Evolutionary conservation across 352 stramenopile species (phyloP).

Genomic region (Blastocystis sp.): DNA sequence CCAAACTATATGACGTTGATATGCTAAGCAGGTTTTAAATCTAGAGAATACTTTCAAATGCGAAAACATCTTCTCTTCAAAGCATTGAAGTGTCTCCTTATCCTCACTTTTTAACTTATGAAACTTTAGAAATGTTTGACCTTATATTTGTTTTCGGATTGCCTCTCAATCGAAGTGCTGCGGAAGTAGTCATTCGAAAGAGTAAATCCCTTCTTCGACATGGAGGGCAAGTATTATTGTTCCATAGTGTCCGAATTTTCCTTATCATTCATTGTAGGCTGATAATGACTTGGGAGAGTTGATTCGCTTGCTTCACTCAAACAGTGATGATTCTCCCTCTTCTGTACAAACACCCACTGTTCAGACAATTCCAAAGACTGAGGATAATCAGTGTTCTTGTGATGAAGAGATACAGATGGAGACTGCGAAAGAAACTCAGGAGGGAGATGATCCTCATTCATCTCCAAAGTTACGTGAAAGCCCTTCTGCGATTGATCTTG

Average conservation of each 20-base stretch:
- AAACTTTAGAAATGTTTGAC: conserved; percentile 56
- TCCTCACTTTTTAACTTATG: conserved; percentile 58
- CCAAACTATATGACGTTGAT: background rate
- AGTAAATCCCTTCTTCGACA: conserved; percentile 39
- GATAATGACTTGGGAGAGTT: conserved; percentile 40
- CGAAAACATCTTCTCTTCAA: background rate
- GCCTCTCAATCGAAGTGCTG: conserved; percentile 14
- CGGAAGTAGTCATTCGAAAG: conserved; percentile 34
- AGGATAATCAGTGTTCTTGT: background rate
- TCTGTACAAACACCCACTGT: background rate
- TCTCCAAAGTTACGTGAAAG: background rate
- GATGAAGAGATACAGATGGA: background rate
- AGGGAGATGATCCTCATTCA: background rate
- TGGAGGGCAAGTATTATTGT: conserved; percentile 37
- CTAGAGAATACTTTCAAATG: background rate
- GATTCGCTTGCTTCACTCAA: conserved; percentile 22
- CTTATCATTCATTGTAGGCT: background rate
- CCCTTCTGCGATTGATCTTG: background rate
- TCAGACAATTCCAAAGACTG: background rate
- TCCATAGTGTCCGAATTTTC: background rate
- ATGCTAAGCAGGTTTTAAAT: background rate
- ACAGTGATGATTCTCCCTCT: background rate
- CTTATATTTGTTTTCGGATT: conserved; percentile 53
- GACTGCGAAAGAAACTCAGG: background rate
- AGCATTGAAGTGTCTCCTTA: conserved; percentile 54